Percentiles rank a stretch among this genome's conserved stretches.
Evolutionary conservation across 495 filamentous ascomycete genomes (phyloP).

Genomic region (Aspergillus egyptiacus): DNA sequence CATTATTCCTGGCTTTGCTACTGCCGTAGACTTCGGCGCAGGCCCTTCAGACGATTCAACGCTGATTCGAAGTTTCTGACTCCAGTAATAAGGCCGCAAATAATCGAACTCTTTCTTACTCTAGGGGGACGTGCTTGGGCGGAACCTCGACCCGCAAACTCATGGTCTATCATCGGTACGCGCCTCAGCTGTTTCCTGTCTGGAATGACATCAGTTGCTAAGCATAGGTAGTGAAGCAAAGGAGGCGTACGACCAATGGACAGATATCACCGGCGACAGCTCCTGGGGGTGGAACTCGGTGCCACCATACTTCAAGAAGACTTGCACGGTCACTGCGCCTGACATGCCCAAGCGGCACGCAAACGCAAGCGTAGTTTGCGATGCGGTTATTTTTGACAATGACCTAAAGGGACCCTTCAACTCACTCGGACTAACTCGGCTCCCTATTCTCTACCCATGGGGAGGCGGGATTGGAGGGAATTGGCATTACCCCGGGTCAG

Average conservation of each 20-base stretch:
- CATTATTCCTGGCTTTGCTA: slow-evolving; percentile 41
- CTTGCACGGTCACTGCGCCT: slow-evolving; percentile 46
- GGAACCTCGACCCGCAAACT: slow-evolving; percentile 32
- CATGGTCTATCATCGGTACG: slow-evolving; percentile 34
- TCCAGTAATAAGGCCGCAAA: slow-evolving; percentile 17
- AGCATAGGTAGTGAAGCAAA: no score
- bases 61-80: slow-evolving; percentile 25
- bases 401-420: slow-evolving; percentile 38
- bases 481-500: no score
- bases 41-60: slow-evolving; percentile 19
- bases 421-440: slow-evolving; percentile 47
- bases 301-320: slow-evolving; percentile 50
- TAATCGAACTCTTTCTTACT: slow-evolving; percentile 36
- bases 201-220: background rate
- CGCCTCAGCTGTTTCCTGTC: background rate
- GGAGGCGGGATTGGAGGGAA: slow-evolving; percentile 27
- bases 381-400: slow-evolving; percentile 25
- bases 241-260: no score
- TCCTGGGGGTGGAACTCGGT: slow-evolving; percentile 48
- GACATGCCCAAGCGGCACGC: slow-evolving; percentile 22
- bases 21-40: slow-evolving; percentile 25
- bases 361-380: slow-evolving; percentile 44
- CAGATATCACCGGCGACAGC: slow-evolving; percentile 48
- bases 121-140: slow-evolving; percentile 33
- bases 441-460: slow-evolving; percentile 38